phyloP scores from a whole-genome alignment of 495 filamentous ascomycete genomes.

The Trypethelium eluteriae region DNA sequence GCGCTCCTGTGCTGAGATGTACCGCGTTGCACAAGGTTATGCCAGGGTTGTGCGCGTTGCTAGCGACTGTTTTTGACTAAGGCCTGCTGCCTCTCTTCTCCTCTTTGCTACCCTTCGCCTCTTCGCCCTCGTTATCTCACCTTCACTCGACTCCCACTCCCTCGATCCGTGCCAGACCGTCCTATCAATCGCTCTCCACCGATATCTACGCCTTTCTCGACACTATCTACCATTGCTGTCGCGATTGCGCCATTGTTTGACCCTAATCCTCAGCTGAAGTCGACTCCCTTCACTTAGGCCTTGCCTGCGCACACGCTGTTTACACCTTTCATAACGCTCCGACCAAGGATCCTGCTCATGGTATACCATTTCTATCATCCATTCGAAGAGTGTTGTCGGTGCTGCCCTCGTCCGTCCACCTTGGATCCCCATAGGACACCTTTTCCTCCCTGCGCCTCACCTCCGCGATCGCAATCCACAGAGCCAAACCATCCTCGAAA shows the following conservation, averaged over 20 bases:
- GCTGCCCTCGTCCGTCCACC: neutral
- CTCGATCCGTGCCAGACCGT: neutral
- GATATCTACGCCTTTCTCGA: neutral
- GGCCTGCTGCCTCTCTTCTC: neutral
- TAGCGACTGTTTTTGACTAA: conserved; percentile 1
- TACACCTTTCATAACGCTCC: neutral
- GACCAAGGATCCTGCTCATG: neutral
- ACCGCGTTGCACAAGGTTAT: conserved; percentile 9
- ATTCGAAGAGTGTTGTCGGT: conserved; percentile 4
- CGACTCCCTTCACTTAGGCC: neutral
- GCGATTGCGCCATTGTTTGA: conserved; percentile 7
- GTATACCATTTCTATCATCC: neutral
- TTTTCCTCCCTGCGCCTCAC: neutral
- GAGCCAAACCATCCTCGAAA: neutral
- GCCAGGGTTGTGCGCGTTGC: conserved; percentile 2
- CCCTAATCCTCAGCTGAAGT: neutral
- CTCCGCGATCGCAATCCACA: neutral
- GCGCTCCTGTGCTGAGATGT: neutral
- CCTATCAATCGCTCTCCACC: neutral
- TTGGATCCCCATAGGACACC: neutral
- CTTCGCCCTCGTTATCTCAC: conserved; percentile 12
- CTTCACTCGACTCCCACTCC: conserved; percentile 6
- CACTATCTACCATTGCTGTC: neutral
- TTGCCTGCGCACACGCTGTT: conserved; percentile 2
- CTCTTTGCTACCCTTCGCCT: conserved; percentile 12